Evolutionary conservation across 371 early-diverging fungal species (phyloP).

Genomic region (Fennellomyces sp.): DNA sequence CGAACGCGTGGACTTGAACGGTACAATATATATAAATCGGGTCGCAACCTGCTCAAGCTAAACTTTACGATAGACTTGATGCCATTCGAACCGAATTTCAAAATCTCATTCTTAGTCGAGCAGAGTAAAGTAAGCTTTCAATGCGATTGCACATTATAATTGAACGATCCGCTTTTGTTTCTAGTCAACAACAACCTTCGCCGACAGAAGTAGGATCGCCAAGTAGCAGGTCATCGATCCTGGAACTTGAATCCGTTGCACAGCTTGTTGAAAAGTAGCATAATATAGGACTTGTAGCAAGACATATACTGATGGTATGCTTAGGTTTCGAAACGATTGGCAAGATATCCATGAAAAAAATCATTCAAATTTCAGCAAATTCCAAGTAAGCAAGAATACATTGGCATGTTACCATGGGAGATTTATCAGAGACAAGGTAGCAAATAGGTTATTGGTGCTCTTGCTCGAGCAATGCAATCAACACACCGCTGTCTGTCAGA

Average conservation of each 20-base stretch:
- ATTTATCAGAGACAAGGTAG: slow-evolving; percentile 20
- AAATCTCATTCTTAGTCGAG: neutral
- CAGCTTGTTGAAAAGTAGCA: neutral
- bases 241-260: neutral
- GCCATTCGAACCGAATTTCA: slow-evolving; percentile 11
- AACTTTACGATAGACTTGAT: slow-evolving; percentile 6
- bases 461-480: slow-evolving; percentile 16
- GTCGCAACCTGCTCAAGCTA: slow-evolving; percentile 8
- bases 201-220: neutral
- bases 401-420: neutral
- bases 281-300: neutral
- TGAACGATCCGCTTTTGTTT: too few relatives aligned
- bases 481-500: slow-evolving; percentile 9
- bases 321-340: slow-evolving; percentile 24
- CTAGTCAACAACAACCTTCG: neutral
- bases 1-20: slow-evolving; percentile 25
- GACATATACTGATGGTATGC: neutral
- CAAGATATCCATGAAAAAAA: slow-evolving; percentile 24
- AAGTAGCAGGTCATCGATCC: neutral
- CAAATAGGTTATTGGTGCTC: slow-evolving; percentile 15
- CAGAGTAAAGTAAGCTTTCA: slow-evolving; percentile 4
- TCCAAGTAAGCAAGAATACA: slow-evolving; percentile 18
- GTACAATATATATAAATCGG: neutral
- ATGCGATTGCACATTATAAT: too few relatives aligned
- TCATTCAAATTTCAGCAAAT: slow-evolving; percentile 23